Percentiles rank a stretch among this genome's conserved stretches.
phyloP scores from a whole-genome alignment of 2,329 filamentous ascomycete species.

The Penicillium sp. region DNA sequence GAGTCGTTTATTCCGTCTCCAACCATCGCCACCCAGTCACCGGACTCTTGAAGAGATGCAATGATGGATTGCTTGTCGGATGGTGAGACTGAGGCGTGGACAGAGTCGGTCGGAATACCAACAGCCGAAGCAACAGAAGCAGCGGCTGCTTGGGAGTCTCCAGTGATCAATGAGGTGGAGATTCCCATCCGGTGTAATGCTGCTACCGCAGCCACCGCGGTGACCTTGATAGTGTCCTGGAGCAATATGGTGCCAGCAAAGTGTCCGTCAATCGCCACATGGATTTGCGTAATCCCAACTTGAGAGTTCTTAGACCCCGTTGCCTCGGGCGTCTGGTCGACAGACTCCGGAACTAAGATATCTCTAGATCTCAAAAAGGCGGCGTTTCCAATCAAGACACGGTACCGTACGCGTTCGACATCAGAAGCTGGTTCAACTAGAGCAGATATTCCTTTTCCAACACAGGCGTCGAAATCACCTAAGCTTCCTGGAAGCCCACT shows the following conservation, averaged over 20 bases:
- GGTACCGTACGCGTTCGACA: slow-evolving; percentile 72
- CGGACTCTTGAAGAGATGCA: slow-evolving; percentile 72
- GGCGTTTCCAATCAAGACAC: slow-evolving; percentile 82
- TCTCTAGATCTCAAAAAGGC: slow-evolving; percentile 74
- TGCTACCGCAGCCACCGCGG: slow-evolving; percentile 77
- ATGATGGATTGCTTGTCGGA: slow-evolving; percentile 90
- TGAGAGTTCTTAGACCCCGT: slow-evolving; percentile 34
- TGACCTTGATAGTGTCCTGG: slow-evolving; percentile 88
- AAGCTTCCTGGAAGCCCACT: slow-evolving; percentile 80
- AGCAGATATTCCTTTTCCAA: slow-evolving; percentile 85
- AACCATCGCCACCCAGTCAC: slow-evolving; percentile 90
- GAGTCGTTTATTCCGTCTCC: slow-evolving; percentile 99
- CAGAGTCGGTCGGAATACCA: slow-evolving; percentile 75
- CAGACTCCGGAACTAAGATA: slow-evolving; percentile 56
- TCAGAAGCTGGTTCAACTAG: slow-evolving; percentile 75
- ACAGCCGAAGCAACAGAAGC: slow-evolving; percentile 81
- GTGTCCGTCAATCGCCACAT: slow-evolving; percentile 80
- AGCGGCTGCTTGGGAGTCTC: slow-evolving; percentile 85
- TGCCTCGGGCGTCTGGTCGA: slow-evolving; percentile 37
- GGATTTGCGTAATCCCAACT: slow-evolving; percentile 86
- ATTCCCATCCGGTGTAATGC: slow-evolving; percentile 86
- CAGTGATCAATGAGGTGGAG: slow-evolving; percentile 88
- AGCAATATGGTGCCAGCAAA: slow-evolving; percentile 85
- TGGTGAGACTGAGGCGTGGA: slow-evolving; percentile 86
- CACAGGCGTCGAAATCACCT: slow-evolving; percentile 79